phyloP scores from a whole-genome alignment of 352 stramenopile species.

The Pythium apleroticum region DNA sequence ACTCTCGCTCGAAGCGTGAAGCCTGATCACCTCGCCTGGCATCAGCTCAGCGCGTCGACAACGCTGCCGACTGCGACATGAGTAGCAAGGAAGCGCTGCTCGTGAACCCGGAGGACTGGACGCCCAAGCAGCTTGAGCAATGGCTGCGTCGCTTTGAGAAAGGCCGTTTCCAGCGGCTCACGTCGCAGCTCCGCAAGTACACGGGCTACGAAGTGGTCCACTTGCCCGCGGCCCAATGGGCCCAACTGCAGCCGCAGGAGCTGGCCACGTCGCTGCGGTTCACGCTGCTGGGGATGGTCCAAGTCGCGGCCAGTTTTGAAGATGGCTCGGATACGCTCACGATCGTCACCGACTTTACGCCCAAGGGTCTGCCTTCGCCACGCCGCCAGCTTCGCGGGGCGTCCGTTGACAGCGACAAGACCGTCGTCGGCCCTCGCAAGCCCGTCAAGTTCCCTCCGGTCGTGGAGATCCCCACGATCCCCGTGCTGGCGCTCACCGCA shows the following conservation, averaged over 20 bases:
- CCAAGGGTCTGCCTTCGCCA: constrained; percentile 22
- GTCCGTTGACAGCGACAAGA: constrained; percentile 12
- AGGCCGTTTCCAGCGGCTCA: constrained; percentile 64
- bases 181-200: constrained; percentile 51
- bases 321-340: constrained; percentile 33
- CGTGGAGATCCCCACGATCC: constrained; percentile 69
- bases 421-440: constrained; percentile 13
- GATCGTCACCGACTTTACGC: constrained; percentile 77
- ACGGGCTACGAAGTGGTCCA: constrained; percentile 70
- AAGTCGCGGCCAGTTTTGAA: constrained; percentile 53
- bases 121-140: constrained; percentile 49
- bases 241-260: constrained; percentile 47
- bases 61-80: not conserved
- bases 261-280: constrained; percentile 75
- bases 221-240: constrained; percentile 55
- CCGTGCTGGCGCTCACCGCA: constrained; percentile 41
- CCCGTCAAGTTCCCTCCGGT: constrained; percentile 78
- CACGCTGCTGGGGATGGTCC: constrained; percentile 81
- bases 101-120: constrained; percentile 80
- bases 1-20: not conserved
- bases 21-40: constrained; percentile 1
- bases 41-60: constrained; percentile 13
- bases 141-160: constrained; percentile 40
- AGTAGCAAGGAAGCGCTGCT: constrained; percentile 51
- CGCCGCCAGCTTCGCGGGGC: constrained; percentile 26